These are phyloP conservation scores for Prunus fruticosa DNA, from an alignment of 306 rosid genomes.

Conservation along the genomic window DNA sequence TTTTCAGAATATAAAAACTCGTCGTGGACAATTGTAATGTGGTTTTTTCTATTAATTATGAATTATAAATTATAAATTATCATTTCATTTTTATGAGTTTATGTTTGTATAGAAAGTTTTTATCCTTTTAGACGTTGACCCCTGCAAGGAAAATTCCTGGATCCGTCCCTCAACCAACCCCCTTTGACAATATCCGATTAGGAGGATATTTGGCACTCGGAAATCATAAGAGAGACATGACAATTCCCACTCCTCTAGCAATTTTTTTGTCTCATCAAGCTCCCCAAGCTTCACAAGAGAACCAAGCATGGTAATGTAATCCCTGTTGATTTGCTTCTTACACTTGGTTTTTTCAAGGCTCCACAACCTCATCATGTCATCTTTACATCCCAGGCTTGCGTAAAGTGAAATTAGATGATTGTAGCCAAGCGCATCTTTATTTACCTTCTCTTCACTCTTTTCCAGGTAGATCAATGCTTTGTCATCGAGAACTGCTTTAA, in stretches of 20 bases:
- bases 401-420: conserved; percentile 56
- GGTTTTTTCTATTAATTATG: too few relatives aligned
- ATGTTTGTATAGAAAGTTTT: too few relatives aligned
- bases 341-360: conserved; percentile 44
- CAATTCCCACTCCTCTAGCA: conserved; percentile 63
- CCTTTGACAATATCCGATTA: conserved; percentile 39
- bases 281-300: conserved; percentile 61
- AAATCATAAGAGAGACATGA: conserved; percentile 54
- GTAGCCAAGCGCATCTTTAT: conserved; percentile 39
- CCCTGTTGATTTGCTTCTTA: conserved; percentile 59
- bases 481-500: conserved; percentile 48
- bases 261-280: conserved; percentile 43
- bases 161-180: too few relatives aligned
- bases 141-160: too few relatives aligned
- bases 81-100: too few relatives aligned
- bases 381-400: conserved; percentile 46
- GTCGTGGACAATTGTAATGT: too few relatives aligned
- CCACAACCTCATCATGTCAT: conserved; percentile 61
- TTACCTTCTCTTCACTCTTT: conserved; percentile 58
- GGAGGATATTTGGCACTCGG: conserved; percentile 55
- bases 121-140: too few relatives aligned
- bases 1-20: too few relatives aligned
- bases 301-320: conserved; percentile 62
- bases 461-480: conserved; percentile 46
- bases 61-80: too few relatives aligned